Conservation (phyloP, 202 grass and related monocot genomes). For the Schoenoplectus tabernaemontani region DNA sequence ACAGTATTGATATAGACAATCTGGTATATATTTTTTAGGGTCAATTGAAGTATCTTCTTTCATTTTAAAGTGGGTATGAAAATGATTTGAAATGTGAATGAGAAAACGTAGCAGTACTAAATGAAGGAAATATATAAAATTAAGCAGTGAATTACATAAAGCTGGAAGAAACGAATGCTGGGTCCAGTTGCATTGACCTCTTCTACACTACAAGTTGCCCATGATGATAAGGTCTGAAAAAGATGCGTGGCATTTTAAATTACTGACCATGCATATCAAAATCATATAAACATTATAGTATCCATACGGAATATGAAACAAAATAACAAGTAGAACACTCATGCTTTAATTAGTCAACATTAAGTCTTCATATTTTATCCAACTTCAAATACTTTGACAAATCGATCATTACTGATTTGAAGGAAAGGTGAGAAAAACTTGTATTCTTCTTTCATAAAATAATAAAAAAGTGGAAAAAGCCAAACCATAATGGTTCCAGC, state of each 20-base stretch:
- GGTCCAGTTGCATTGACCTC: slow-evolving; percentile 78
- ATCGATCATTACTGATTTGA: neutral
- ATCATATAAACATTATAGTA: neutral
- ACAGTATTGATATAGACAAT: neutral
- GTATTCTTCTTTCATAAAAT: slow-evolving; percentile 6
- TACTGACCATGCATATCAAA: neutral
- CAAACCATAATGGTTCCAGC: slow-evolving; percentile 92
- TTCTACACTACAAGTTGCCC: slow-evolving; percentile 78
- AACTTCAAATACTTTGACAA: slow-evolving; percentile 8
- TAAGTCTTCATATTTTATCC: neutral
- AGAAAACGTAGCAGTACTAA: neutral
- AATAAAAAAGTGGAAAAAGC: neutral
- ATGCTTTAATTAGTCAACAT: neutral
- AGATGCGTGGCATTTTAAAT: neutral
- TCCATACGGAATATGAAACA: neutral
- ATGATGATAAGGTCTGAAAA: slow-evolving; percentile 76
- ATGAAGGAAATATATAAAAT: neutral
- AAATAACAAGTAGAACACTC: neutral
- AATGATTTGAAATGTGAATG: neutral
- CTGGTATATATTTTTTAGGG: neutral
- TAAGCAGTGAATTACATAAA: slow-evolving; percentile 47
- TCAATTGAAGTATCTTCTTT: neutral
- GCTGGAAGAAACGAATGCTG: slow-evolving; percentile 91
- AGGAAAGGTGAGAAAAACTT: neutral
- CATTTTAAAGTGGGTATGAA: neutral